A percentile compares a stretch with the other conserved stretches of the same genome.
Conservation (phyloP, 805 yeast species). For the Monosporozyma unispora region DNA sequence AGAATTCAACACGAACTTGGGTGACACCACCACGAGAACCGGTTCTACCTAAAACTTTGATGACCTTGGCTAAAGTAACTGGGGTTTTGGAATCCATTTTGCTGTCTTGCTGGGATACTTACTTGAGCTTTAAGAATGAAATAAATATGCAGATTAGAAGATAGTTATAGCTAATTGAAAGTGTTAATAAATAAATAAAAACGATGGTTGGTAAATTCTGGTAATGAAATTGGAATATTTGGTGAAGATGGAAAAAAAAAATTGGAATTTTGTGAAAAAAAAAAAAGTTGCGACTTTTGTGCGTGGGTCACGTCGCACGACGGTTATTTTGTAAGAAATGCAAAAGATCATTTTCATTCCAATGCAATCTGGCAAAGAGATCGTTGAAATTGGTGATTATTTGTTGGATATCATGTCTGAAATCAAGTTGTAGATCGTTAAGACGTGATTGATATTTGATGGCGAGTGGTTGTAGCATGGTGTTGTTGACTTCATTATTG, state of each 20-base stretch:
- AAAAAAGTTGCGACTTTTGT: background rate
- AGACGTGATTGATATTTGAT: constrained; percentile 30
- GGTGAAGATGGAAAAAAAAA: background rate
- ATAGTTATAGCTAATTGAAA: background rate
- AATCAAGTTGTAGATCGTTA: constrained; percentile 26
- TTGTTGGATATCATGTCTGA: constrained; percentile 32
- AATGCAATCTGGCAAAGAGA: background rate
- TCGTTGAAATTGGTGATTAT: constrained; percentile 31
- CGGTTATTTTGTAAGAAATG: background rate
- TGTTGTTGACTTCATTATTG: constrained; percentile 32
- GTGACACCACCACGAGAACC: constrained; percentile 99
- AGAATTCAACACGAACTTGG: constrained; percentile 95
- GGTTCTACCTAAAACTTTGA: constrained; percentile 99
- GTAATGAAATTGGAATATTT: background rate
- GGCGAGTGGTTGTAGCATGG: constrained; percentile 29
- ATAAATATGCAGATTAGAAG: too few relatives aligned
- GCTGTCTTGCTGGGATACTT: constrained; percentile 11
- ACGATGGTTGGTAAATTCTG: background rate
- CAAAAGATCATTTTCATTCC: background rate
- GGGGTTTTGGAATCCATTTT: constrained; percentile 56
- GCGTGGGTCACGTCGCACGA: constrained; percentile 21
- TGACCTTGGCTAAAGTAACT: constrained; percentile 98
- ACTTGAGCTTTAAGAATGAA: too few relatives aligned
- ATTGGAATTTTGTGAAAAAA: background rate
- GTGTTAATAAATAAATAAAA: background rate